phyloP scores from a whole-genome alignment of 2,329 filamentous ascomycete species.

The Trichoderma sp. region DNA sequence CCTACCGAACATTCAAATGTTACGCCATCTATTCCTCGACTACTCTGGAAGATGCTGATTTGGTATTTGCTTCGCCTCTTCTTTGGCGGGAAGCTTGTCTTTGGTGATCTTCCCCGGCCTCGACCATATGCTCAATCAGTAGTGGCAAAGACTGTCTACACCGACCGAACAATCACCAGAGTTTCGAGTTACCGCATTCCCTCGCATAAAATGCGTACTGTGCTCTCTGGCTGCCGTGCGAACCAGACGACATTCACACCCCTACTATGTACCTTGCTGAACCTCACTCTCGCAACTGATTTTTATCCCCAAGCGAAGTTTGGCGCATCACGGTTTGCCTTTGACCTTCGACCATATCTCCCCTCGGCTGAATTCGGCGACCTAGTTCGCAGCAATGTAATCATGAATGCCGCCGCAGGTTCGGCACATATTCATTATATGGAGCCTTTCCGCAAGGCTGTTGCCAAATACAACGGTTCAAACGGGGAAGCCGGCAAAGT shows the following conservation, averaged over 20 bases:
- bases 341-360: neutral
- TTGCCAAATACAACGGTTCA: neutral
- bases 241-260: neutral
- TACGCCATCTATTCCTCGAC: neutral
- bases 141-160: neutral
- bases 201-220: neutral
- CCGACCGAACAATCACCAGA: neutral
- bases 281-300: neutral
- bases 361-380: neutral
- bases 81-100: neutral
- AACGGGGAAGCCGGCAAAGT: neutral
- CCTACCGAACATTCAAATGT: neutral
- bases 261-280: neutral
- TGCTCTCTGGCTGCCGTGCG: neutral
- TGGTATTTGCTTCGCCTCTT: neutral
- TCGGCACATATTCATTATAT: neutral
- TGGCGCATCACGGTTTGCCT: neutral
- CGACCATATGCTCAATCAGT: neutral
- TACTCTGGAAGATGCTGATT: neutral
- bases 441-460: neutral
- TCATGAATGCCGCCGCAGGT: neutral
- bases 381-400: neutral
- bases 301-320: neutral
- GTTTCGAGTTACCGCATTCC: neutral
- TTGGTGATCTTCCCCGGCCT: neutral